Evolutionary conservation across 148 eudicot species (phyloP).

Genomic region (Selenicereus undatus): DNA sequence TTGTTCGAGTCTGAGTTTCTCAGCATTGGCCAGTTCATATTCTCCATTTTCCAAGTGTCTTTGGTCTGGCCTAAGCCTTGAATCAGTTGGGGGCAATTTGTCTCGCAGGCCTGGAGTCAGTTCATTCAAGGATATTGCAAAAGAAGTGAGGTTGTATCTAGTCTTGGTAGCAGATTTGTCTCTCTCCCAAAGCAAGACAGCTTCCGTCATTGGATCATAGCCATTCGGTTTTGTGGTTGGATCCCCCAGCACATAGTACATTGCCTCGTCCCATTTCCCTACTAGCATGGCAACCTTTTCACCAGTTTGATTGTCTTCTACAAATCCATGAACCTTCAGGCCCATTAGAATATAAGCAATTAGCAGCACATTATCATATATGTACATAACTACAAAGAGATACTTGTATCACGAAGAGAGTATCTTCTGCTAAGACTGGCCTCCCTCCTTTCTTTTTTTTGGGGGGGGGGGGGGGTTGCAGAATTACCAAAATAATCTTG

Average conservation of each 20-base stretch:
- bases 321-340: slow-evolving; percentile 88
- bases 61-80: slow-evolving; percentile 93
- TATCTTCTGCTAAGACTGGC: too few species aligned
- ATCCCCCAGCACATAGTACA: slow-evolving; percentile 94
- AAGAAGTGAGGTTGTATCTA: slow-evolving; percentile 82
- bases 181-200: slow-evolving; percentile 91
- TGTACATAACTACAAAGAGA: background rate
- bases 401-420: background rate
- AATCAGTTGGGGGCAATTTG: slow-evolving; percentile 92
- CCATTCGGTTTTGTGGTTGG: slow-evolving; percentile 87
- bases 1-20: slow-evolving; percentile 91
- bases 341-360: background rate
- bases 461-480: too few species aligned
- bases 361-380: background rate
- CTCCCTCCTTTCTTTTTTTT: too few species aligned
- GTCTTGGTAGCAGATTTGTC: slow-evolving; percentile 70
- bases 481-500: too few species aligned
- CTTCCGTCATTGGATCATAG: slow-evolving; percentile 96
- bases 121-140: slow-evolving; percentile 90
- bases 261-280: slow-evolving; percentile 99
- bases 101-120: slow-evolving; percentile 67
- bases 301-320: slow-evolving; percentile 87
- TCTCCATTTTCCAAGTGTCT: slow-evolving; percentile 94
- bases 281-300: slow-evolving; percentile 89
- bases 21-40: slow-evolving; percentile 83